These are phyloP conservation scores for Daldinia sp. DNA, from an alignment of 2,329 filamentous ascomycete genomes.

Conservation along the genomic window DNA sequence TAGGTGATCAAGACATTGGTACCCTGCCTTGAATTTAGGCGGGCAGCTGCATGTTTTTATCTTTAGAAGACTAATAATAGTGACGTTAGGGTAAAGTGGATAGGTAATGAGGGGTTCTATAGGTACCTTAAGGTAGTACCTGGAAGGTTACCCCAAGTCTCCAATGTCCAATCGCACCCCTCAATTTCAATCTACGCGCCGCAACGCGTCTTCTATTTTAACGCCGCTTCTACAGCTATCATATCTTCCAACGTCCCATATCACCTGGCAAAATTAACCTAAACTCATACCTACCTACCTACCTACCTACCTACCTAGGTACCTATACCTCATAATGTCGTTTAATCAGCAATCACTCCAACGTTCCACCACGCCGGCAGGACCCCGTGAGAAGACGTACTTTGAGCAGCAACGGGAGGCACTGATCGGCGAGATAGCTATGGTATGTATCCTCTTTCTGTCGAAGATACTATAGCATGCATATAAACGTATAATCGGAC, in stretches of 20 bases:
- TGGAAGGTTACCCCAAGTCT: constrained; percentile 16
- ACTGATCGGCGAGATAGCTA: constrained; percentile 75
- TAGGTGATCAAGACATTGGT: neutral
- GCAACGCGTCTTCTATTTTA: constrained; percentile 8
- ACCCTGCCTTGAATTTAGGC: neutral
- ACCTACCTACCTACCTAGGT: neutral
- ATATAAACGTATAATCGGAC: neutral
- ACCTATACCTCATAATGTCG: constrained; percentile 9
- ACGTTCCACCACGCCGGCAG: constrained; percentile 39
- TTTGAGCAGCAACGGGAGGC: constrained; percentile 80
- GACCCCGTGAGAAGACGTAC: constrained; percentile 63
- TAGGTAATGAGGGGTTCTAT: neutral
- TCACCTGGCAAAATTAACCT: no score
- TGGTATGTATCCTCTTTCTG: constrained; percentile 57
- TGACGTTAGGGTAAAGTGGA: neutral
- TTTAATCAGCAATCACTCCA: constrained; percentile 25
- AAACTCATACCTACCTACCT: neutral
- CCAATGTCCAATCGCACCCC: constrained; percentile 19
- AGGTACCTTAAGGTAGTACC: neutral
- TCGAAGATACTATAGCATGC: neutral
- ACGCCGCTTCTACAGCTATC: neutral
- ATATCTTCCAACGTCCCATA: no score
- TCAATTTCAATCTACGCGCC: constrained; percentile 26
- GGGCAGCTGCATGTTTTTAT: neutral
- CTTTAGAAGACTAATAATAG: neutral